Conservation (phyloP, 371 early-diverging fungal species). For the Mortierella sp. region DNA sequence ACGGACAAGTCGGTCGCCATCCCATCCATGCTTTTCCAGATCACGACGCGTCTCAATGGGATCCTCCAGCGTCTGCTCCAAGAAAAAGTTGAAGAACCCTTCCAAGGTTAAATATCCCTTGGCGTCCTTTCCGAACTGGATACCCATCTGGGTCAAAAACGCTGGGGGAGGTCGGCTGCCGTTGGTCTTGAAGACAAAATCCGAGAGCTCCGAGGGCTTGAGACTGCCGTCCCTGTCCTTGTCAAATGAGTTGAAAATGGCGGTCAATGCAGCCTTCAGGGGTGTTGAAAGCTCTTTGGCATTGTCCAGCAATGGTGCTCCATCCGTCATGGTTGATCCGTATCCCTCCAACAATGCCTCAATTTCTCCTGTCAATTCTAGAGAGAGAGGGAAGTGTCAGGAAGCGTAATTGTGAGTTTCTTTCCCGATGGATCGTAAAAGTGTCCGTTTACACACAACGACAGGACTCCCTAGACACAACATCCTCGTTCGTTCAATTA, state of each 20-base stretch:
- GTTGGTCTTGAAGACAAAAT: conserved; percentile 70
- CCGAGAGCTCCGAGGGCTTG: conserved; percentile 62
- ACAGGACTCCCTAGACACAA: too few relatives aligned
- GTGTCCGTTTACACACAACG: too few relatives aligned
- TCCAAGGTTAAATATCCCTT: conserved; percentile 68
- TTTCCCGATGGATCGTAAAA: background rate
- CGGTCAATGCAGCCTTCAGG: conserved; percentile 61
- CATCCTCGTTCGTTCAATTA: too few relatives aligned
- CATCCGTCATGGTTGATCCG: conserved; percentile 58
- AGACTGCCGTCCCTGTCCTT: conserved; percentile 68
- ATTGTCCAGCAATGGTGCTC: conserved; percentile 60
- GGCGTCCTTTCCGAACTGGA: conserved; percentile 67
- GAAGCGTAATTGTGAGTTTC: background rate
- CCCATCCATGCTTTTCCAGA: conserved; percentile 70
- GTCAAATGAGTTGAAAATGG: conserved; percentile 69
- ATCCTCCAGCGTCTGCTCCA: conserved; percentile 74
- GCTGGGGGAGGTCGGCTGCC: conserved; percentile 70
- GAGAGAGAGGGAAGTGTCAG: background rate
- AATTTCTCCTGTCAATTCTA: conserved; percentile 69
- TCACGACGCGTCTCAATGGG: conserved; percentile 73
- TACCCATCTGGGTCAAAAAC: conserved; percentile 70
- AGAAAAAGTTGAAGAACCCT: conserved; percentile 73
- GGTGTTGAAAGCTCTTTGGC: conserved; percentile 63
- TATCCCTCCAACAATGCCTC: conserved; percentile 62
- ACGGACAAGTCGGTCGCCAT: conserved; percentile 60